A percentile compares a stretch with the other conserved stretches of the same genome.
Evolutionary conservation across 1,284 basidiomycete species (phyloP).

Genomic region (Pseudozyma tsukubaensis): DNA sequence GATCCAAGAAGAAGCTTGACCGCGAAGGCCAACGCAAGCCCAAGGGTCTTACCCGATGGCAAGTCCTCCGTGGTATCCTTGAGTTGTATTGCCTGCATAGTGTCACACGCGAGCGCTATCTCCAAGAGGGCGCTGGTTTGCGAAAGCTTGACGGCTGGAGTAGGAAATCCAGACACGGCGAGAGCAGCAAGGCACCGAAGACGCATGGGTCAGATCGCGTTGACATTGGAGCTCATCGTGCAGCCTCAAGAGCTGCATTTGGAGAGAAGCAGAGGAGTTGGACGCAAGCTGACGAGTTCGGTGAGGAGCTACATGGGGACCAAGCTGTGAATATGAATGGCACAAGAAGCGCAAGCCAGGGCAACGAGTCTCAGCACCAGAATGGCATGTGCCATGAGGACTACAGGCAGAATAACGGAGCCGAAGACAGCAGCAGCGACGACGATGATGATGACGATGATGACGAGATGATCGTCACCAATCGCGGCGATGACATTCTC

Average conservation of each 20-base stretch:
- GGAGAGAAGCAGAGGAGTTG: slow-evolving; percentile 14
- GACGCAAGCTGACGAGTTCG: slow-evolving; percentile 1
- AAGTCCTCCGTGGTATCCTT: slow-evolving; percentile 60
- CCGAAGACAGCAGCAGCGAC: slow-evolving; percentile 13
- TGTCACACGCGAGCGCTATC: slow-evolving; percentile 61
- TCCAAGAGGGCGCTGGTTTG: slow-evolving; percentile 61
- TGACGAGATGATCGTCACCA: slow-evolving; percentile 63
- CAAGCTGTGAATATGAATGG: background rate
- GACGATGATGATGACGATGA: slow-evolving; percentile 50
- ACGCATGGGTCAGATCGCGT: slow-evolving; percentile 21
- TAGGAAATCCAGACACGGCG: slow-evolving; percentile 1
- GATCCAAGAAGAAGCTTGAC: slow-evolving; percentile 20
- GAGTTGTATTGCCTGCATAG: slow-evolving; percentile 63
- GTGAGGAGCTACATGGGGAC: background rate
- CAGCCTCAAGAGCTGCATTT: slow-evolving; percentile 42
- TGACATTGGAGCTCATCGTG: slow-evolving; percentile 42
- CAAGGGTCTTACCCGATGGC: slow-evolving; percentile 56
- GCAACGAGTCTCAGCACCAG: no score
- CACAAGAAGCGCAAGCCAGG: background rate
- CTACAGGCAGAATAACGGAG: background rate
- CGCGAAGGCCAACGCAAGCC: slow-evolving; percentile 26
- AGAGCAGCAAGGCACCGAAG: background rate
- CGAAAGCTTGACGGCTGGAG: slow-evolving; percentile 47
- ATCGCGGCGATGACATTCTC: slow-evolving; percentile 61
- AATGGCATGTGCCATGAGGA: background rate